These are phyloP conservation scores for Cubamyces sp. DNA, from an alignment of 768 basidiomycete species.

Conservation along the genomic window DNA sequence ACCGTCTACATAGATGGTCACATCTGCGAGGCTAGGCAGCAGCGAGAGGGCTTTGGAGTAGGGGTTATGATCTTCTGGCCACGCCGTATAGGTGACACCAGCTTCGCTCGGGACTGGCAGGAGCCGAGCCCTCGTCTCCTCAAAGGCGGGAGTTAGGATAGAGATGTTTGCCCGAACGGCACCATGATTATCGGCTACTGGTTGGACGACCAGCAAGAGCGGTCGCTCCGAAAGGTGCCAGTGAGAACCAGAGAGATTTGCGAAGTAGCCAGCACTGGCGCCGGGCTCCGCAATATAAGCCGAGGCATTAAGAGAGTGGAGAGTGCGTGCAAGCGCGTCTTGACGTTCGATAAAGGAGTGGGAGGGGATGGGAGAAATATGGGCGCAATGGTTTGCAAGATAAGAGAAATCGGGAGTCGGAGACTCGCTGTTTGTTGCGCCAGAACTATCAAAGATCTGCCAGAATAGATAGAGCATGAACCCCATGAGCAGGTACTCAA, in stretches of 20 bases:
- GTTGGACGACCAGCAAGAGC: slow-evolving; percentile 66
- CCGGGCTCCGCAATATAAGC: slow-evolving; percentile 85
- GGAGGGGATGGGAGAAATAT: slow-evolving; percentile 50
- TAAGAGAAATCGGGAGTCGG: slow-evolving; percentile 30
- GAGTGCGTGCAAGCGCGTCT: slow-evolving; percentile 49
- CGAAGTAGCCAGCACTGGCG: slow-evolving; percentile 69
- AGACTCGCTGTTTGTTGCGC: too few relatives aligned
- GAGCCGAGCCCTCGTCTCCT: slow-evolving; percentile 67
- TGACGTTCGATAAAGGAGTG: slow-evolving; percentile 59
- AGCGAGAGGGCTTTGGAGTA: slow-evolving; percentile 52
- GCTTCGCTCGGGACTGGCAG: slow-evolving; percentile 56
- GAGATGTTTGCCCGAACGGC: slow-evolving; percentile 47
- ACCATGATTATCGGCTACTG: slow-evolving; percentile 35
- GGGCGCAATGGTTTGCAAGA: slow-evolving; percentile 48
- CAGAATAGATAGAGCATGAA: neutral
- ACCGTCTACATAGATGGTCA: slow-evolving; percentile 62
- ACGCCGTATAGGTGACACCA: slow-evolving; percentile 50
- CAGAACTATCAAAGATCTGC: neutral
- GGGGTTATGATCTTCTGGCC: slow-evolving; percentile 73
- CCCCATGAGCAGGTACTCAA: neutral
- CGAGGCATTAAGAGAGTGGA: slow-evolving; percentile 54
- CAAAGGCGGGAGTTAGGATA: slow-evolving; percentile 78
- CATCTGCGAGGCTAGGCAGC: slow-evolving; percentile 33
- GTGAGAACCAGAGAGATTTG: slow-evolving; percentile 61
- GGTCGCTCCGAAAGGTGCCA: slow-evolving; percentile 85